Evolutionary conservation across 2,329 filamentous ascomycete genomes (phyloP).

Genomic region (Lasiodiplodia citricola): DNA sequence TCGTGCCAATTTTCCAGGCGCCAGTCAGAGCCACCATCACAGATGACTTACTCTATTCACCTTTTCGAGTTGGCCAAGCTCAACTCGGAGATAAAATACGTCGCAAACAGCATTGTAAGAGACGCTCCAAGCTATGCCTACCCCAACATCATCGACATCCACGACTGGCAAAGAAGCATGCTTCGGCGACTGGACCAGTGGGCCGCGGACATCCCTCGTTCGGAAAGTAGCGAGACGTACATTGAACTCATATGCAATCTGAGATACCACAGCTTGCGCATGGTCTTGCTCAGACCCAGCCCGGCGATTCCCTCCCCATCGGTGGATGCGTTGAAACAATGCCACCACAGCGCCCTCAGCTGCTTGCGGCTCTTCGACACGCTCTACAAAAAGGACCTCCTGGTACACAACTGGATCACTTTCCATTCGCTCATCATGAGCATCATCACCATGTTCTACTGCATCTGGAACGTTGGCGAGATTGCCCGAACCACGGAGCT

Average conservation of each 20-base stretch:
- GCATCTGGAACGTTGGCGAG: constrained; percentile 53
- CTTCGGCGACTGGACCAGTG: constrained; percentile 49
- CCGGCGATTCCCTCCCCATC: constrained; percentile 58
- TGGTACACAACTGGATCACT: constrained; percentile 56
- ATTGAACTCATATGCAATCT: constrained; percentile 47
- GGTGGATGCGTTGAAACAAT: constrained; percentile 46
- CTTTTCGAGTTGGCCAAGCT: constrained; percentile 55
- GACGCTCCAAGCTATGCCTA: constrained; percentile 56
- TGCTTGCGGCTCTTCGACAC: constrained; percentile 49
- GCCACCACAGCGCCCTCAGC: constrained; percentile 52
- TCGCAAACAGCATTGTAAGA: constrained; percentile 59
- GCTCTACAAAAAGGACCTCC: constrained; percentile 52
- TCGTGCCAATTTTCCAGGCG: background rate
- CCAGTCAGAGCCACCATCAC: constrained; percentile 29
- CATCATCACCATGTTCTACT: constrained; percentile 58
- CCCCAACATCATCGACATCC: constrained; percentile 32
- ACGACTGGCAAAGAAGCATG: constrained; percentile 47
- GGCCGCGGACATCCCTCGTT: constrained; percentile 29
- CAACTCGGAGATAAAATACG: constrained; percentile 64
- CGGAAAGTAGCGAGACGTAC: background rate
- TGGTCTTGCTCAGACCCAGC: constrained; percentile 58
- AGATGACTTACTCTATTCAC: constrained; percentile 54
- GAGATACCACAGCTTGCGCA: constrained; percentile 55
- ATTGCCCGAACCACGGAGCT: constrained; percentile 47
- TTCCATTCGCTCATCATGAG: constrained; percentile 57